A percentile compares a stretch with the other conserved stretches of the same genome.
phyloP scores from a whole-genome alignment of 331 rosid genomes.

The Rhamnella rubrinervis region DNA sequence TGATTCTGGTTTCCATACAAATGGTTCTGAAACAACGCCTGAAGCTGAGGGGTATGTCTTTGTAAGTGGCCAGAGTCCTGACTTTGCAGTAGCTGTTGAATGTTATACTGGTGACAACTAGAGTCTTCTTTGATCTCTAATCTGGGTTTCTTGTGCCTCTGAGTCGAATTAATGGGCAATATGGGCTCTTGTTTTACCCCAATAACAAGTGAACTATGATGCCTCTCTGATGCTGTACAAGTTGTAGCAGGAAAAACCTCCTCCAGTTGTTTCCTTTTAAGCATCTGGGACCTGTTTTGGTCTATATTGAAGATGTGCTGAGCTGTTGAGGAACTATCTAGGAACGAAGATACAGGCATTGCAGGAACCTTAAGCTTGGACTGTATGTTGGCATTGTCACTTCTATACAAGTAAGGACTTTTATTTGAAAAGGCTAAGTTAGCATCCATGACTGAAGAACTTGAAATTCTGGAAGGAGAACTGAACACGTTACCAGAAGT shows the following conservation, averaged over 20 bases:
- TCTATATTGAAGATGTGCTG: conserved; percentile 13
- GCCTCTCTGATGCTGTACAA: conserved; percentile 5
- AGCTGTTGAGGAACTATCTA: conserved; percentile 12
- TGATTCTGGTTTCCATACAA: conserved; percentile 2
- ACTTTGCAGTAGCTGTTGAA: conserved; percentile 17
- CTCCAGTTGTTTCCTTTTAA: conserved; percentile 16
- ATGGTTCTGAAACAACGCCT: conserved; percentile 17
- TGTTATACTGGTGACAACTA: neutral
- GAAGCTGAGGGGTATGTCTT: conserved; percentile 16
- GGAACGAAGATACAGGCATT: conserved; percentile 3
- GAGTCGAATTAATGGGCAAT: conserved; percentile 7
- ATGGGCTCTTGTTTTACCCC: conserved; percentile 15
- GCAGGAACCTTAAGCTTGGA: neutral
- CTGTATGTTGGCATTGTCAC: neutral
- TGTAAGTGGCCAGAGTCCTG: conserved; percentile 16
- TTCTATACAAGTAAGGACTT: neutral
- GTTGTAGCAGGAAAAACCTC: neutral
- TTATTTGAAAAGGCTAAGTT: neutral
- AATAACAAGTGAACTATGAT: conserved; percentile 1
- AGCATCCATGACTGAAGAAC: conserved; percentile 8
- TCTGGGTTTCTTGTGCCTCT: conserved; percentile 29
- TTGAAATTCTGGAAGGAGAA: neutral
- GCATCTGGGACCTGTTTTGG: conserved; percentile 10
- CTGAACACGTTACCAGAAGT: conserved; percentile 11
- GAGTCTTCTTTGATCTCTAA: conserved; percentile 15